Percentiles rank a stretch among this genome's conserved stretches.
Evolutionary conservation across 345 rosid species (phyloP).

Genomic region (Fremontodendron californicum): DNA sequence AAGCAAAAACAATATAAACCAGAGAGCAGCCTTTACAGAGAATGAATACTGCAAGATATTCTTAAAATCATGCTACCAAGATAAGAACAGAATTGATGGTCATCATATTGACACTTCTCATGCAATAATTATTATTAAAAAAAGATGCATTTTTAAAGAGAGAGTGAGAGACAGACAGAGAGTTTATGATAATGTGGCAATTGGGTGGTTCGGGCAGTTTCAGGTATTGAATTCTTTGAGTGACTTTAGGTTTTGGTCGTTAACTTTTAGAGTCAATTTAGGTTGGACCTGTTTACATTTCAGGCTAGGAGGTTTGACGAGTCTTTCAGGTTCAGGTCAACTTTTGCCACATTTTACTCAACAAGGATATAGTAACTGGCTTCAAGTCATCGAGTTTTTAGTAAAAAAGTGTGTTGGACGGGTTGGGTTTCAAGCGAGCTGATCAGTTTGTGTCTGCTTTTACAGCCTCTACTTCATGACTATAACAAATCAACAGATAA

Average conservation of each 20-base stretch:
- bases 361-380: neutral
- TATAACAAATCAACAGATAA: neutral
- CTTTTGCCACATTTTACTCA: neutral
- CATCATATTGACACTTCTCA: neutral
- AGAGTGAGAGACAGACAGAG: too few relatives aligned
- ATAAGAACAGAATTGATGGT: neutral
- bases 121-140: neutral
- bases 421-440: neutral
- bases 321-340: neutral
- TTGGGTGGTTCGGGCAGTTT: neutral
- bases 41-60: neutral
- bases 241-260: neutral
- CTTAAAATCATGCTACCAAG: neutral
- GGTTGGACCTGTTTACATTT: neutral
- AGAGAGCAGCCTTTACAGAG: constrained; percentile 18
- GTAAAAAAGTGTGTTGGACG: neutral
- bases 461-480: neutral
- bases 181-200: neutral
- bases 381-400: neutral
- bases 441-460: neutral
- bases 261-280: neutral
- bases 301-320: neutral
- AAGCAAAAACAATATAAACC: constrained; percentile 22
- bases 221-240: neutral
- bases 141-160: too few relatives aligned